Base-by-base conservation (phyloP, 108 stramenopile species). In the Skeletonema tropicum region DNA sequence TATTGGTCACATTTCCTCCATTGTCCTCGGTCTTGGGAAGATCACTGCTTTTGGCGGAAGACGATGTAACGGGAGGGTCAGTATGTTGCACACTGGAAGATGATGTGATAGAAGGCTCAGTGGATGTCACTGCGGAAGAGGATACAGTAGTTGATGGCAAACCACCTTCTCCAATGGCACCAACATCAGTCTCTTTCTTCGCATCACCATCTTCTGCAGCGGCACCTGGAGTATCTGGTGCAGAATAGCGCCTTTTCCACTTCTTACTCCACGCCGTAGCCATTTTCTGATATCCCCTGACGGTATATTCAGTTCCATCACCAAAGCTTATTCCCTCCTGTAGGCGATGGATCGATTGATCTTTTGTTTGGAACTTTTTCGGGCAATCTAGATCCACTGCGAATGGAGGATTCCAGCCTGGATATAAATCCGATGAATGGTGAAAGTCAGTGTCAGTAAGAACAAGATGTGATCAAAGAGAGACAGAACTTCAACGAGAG, bases 301-400 rank as follows among this genome's bases (percentile, higher is more conserved):
- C 76, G 15, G 84, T 97, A 48, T 97, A 99, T 23, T 90, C 85
- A 42, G 80, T 77, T 0, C 99, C 99, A 75, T 99, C 97, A 3
- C 92, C 97, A 75, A 97, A 98, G 14, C 89, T 92, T 38, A 92
- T 84, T 10, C 97, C 98, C 71, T 97, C 94, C 84, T 95, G 92
- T 5, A 92, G 70, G 5, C 92, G 83, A 79, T 90, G 92, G 64
- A 92, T 89, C 17, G 85, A 73, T 79, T 97, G 96, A 23, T 85
- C 83, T 61, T 94, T 94, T 42, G 96, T 95, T 70, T 89, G 82
- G 66, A 97, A 95, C 41, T 74, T 64, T 75, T 87, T 86, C n/a
- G 71, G 58, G 8, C 67, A 74, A 35, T 93, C 67, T 68, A 88
- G 80, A 60, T 96, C 81, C 0, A 91, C 86, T 52, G 82, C 89